These are phyloP conservation scores for Penicillium sp. DNA, from an alignment of 2,329 filamentous ascomycete species.

Conservation along the genomic window DNA sequence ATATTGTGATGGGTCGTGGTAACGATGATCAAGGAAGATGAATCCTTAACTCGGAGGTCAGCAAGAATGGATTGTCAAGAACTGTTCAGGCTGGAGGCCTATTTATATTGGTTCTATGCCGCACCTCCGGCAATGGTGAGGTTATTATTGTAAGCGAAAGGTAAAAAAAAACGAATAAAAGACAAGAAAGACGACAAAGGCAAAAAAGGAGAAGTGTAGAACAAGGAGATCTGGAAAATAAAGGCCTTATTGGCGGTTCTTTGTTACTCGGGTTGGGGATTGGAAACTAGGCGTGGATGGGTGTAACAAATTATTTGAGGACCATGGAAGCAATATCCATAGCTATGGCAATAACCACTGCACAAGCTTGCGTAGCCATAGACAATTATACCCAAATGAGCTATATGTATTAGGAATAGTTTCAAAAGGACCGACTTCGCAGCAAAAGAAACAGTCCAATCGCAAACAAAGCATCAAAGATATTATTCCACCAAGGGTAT, in stretches of 20 bases:
- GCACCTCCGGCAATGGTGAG: too few relatives aligned
- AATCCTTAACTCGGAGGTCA: neutral
- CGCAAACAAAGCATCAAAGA: slow-evolving; percentile 8
- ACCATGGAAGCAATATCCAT: neutral
- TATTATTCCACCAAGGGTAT: slow-evolving; percentile 25
- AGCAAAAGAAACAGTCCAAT: slow-evolving; percentile 6
- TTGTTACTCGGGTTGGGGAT: neutral
- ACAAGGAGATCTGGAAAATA: neutral
- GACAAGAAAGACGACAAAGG: neutral
- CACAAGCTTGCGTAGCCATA: too few relatives aligned
- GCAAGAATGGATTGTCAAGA: neutral
- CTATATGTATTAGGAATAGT: neutral
- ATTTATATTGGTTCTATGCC: neutral
- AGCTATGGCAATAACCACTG: neutral
- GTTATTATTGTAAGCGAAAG: too few relatives aligned
- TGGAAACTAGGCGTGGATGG: neutral
- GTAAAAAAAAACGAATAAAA: neutral
- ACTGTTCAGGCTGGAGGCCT: neutral
- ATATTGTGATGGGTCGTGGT: neutral
- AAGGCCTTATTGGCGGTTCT: neutral
- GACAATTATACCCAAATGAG: neutral
- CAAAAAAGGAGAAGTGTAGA: neutral
- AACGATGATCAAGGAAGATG: neutral
- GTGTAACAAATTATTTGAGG: neutral
- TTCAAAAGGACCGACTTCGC: slow-evolving; percentile 12